Percentiles rank a stretch among this genome's conserved stretches.
Conservation (phyloP, 345 rosid species). For the Ceriops decandra region DNA sequence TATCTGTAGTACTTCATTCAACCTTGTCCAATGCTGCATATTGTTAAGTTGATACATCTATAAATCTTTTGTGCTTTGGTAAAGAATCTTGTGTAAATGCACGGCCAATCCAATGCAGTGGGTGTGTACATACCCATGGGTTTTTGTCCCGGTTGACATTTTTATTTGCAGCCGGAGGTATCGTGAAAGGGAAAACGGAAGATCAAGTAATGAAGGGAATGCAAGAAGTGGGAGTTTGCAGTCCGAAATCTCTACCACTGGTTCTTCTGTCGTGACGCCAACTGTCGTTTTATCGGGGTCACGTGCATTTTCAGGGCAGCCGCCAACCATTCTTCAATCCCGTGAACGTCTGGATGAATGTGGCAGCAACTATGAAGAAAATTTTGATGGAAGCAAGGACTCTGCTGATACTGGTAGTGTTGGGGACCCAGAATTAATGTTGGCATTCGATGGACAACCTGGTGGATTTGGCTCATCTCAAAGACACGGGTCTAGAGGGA, state of each 20-base stretch:
- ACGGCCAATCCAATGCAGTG: not conserved
- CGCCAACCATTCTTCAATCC: conserved; percentile 70
- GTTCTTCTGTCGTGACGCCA: conserved; percentile 39
- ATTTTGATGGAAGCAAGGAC: conserved; percentile 69
- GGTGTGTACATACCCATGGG: not conserved
- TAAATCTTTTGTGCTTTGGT: no score
- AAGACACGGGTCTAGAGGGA: conserved; percentile 64
- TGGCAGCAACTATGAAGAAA: conserved; percentile 66
- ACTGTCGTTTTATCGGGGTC: conserved; percentile 56
- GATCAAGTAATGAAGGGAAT: conserved; percentile 49
- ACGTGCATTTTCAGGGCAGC: conserved; percentile 57
- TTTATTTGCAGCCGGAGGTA: conserved; percentile 48
- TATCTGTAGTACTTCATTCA: no score
- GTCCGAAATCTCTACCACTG: conserved; percentile 34
- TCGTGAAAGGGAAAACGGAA: conserved; percentile 75
- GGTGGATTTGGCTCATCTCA: conserved; percentile 45
- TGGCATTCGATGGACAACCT: conserved; percentile 60
- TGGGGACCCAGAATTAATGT: conserved; percentile 61
- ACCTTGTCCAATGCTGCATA: no score
- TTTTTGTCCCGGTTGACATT: not conserved
- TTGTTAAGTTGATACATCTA: no score
- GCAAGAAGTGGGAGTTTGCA: conserved; percentile 44
- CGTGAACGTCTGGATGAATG: conserved; percentile 70
- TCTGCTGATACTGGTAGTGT: conserved; percentile 67
- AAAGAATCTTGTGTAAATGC: not conserved